Conservation (phyloP, 768 basidiomycete species). For the Mycena pura region DNA sequence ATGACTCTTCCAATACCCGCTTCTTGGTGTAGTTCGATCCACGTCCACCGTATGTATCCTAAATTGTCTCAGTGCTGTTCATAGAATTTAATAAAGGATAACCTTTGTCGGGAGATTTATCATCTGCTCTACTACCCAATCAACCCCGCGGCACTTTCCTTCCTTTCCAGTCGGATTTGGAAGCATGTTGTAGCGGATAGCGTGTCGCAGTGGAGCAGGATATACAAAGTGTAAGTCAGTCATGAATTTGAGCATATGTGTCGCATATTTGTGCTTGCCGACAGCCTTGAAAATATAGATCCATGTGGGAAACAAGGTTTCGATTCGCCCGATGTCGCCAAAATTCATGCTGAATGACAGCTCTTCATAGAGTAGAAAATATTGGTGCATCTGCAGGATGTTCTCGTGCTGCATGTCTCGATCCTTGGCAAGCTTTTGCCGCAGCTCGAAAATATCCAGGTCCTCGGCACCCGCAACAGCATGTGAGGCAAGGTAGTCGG, state of each 20-base stretch:
- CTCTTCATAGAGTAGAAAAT: slow-evolving; percentile 46
- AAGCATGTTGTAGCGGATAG: too few species aligned
- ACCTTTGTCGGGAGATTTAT: slow-evolving; percentile 50
- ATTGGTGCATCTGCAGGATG: slow-evolving; percentile 34
- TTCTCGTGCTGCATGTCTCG: slow-evolving; percentile 44
- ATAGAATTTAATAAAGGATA: slow-evolving; percentile 1
- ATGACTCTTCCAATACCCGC: slow-evolving; percentile 42
- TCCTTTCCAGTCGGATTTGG: too few species aligned
- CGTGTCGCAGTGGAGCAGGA: too few species aligned
- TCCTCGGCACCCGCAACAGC: slow-evolving; percentile 28
- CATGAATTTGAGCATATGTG: too few species aligned
- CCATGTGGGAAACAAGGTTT: slow-evolving; percentile 33
- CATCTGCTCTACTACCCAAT: slow-evolving; percentile 48
- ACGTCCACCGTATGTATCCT: slow-evolving; percentile 40
- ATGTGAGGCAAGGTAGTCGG: slow-evolving; percentile 26
- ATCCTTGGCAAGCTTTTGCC: background rate
- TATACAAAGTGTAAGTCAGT: too few species aligned
- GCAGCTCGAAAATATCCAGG: background rate
- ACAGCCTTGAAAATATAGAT: slow-evolving; percentile 34
- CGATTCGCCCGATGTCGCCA: slow-evolving; percentile 39
- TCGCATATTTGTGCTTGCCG: too few species aligned
- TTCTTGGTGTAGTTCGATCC: too few species aligned
- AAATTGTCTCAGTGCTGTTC: background rate
- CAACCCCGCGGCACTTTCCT: too few species aligned
- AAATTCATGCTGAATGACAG: slow-evolving; percentile 39